These are phyloP conservation scores for Arthrocladium fulminans DNA, from an alignment of 2,329 filamentous ascomycete genomes.

Conservation along the genomic window DNA sequence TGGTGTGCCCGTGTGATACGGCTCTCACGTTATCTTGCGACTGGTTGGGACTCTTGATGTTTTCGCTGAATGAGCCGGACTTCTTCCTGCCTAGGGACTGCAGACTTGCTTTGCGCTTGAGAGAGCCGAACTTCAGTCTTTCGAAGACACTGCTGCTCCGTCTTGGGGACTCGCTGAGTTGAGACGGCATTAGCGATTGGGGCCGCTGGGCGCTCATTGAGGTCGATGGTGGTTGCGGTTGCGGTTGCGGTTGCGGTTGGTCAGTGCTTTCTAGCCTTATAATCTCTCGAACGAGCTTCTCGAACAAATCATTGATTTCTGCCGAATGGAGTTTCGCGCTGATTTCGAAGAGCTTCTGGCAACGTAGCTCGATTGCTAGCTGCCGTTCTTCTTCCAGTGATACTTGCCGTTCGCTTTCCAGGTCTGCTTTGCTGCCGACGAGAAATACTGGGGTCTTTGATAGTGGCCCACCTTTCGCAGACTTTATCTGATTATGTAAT, in stretches of 20 bases:
- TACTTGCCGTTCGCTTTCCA: slow-evolving; percentile 2
- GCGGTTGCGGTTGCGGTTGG: background rate
- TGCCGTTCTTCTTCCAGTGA: slow-evolving; percentile 3
- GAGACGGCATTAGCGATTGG: too few species aligned
- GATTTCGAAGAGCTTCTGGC: slow-evolving; percentile 7
- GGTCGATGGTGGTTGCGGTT: background rate
- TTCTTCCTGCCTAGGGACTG: background rate
- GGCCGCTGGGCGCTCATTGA: too few species aligned
- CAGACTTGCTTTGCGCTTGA: background rate
- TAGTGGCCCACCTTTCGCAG: background rate
- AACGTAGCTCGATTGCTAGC: slow-evolving; percentile 5
- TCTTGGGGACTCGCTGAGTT: background rate
- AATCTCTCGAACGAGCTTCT: slow-evolving; percentile 1
- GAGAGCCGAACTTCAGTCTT: slow-evolving; percentile 6
- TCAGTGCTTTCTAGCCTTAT: background rate
- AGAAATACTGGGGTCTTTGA: background rate
- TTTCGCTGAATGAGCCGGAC: slow-evolving; percentile 1
- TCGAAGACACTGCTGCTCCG: background rate
- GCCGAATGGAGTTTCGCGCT: background rate
- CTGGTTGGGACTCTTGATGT: background rate
- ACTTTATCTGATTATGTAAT: slow-evolving; percentile 1
- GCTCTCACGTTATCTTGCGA: background rate
- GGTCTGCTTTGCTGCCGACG: slow-evolving; percentile 7
- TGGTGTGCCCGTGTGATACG: background rate
- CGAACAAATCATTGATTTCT: slow-evolving; percentile 6